Conservation (phyloP, 805 yeast species). For the Kodamaea hsintzibuensis region DNA sequence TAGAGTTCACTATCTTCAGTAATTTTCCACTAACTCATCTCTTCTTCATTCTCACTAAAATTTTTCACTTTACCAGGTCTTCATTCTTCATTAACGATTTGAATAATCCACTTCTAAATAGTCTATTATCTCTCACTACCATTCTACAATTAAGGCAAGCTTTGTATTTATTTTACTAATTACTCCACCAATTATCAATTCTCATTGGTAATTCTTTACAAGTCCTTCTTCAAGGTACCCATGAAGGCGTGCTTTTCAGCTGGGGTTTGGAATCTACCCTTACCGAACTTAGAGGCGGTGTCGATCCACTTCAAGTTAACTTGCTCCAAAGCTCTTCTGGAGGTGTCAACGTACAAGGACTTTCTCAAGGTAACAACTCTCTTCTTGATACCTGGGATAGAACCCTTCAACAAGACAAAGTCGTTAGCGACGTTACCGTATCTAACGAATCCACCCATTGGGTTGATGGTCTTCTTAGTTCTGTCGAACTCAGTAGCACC, state of each 20-base stretch:
- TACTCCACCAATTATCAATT: background rate
- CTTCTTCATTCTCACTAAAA: too few species aligned
- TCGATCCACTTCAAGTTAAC: conserved; percentile 99
- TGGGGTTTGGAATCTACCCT: conserved; percentile 99
- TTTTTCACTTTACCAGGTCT: too few species aligned
- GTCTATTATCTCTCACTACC: background rate
- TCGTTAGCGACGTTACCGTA: conserved; percentile 98
- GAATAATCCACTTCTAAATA: too few species aligned
- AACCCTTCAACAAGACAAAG: conserved; percentile 96
- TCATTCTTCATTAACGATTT: too few species aligned
- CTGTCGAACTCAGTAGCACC: conserved; percentile 99
- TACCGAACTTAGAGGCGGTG: conserved; percentile 99
- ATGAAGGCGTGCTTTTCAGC: conserved; percentile 99
- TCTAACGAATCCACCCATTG: conserved; percentile 99
- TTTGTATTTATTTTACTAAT: background rate
- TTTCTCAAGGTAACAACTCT: conserved; percentile 99
- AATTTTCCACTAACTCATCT: too few species aligned
- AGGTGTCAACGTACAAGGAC: conserved; percentile 95
- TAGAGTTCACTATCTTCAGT: too few species aligned
- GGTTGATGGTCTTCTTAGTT: conserved; percentile 99
- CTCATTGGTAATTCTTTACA: conserved; percentile 36
- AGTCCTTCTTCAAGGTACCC: conserved; percentile 99
- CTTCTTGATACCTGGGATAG: conserved; percentile 99
- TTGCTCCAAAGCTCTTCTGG: conserved; percentile 96
- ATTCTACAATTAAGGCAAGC: background rate